Conservation (phyloP, 768 basidiomycete genomes). For the Russula sp. region DNA sequence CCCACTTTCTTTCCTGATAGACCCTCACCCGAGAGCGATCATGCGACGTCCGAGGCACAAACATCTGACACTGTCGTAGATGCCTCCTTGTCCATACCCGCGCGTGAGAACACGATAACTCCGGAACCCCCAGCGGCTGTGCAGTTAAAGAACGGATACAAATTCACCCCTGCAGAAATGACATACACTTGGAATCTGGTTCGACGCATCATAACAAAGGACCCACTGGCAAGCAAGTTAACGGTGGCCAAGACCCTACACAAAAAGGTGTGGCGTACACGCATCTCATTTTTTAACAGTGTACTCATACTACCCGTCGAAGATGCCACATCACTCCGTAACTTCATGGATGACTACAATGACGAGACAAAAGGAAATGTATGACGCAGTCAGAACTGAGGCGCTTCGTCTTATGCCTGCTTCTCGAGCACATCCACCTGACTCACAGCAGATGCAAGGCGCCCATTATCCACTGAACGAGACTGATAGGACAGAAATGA, state of each 20-base stretch:
- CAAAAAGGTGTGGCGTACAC: constrained; percentile 4
- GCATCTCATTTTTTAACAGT: not conserved
- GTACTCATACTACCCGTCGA: not conserved
- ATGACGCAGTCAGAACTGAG: constrained; percentile 39
- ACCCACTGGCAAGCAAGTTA: not conserved
- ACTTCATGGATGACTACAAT: constrained; percentile 46
- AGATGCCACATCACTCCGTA: constrained; percentile 56
- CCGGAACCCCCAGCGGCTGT: constrained; percentile 12
- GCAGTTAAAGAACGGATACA: constrained; percentile 9
- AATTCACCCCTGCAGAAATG: constrained; percentile 17
- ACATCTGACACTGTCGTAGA: constrained; percentile 8
- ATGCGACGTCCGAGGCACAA: constrained; percentile 5
- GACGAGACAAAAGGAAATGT: constrained; percentile 28
- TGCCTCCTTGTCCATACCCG: not conserved
- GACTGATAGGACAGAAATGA: not conserved
- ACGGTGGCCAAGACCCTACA: not conserved
- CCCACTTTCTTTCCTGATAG: not conserved
- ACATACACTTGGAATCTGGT: constrained; percentile 13
- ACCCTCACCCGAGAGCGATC: constrained; percentile 6
- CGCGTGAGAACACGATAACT: not conserved
- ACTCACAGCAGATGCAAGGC: not conserved
- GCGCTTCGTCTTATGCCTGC: not conserved
- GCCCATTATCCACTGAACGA: not conserved
- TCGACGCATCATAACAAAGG: constrained; percentile 10
- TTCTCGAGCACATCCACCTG: not conserved